Conservation (phyloP, 768 basidiomycete species). For the Roridomyces roridus region DNA sequence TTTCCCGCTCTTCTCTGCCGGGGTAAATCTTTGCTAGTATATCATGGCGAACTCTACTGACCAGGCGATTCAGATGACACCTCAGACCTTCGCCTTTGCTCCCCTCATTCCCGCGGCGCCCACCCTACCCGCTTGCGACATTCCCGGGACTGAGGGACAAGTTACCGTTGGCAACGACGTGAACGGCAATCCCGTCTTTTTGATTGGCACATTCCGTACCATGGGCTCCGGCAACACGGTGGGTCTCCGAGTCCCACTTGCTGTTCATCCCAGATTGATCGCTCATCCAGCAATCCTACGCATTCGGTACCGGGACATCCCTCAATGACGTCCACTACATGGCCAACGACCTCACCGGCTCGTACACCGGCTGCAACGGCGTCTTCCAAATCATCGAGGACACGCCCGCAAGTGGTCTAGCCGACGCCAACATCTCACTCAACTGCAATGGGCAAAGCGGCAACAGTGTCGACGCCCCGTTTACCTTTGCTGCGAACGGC, state of each 20-base stretch:
- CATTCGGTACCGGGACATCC: not conserved
- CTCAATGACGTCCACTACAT: not conserved
- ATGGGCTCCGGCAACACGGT: constrained; percentile 3
- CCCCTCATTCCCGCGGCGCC: constrained; percentile 4
- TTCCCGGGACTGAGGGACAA: constrained; percentile 1
- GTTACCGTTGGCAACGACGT: not conserved
- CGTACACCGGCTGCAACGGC: not conserved
- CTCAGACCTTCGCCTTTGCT: not conserved
- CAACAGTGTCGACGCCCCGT: not conserved
- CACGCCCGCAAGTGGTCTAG: not conserved
- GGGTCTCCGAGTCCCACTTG: not conserved
- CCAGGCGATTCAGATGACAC: not conserved
- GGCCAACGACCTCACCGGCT: not conserved
- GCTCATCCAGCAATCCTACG: not conserved
- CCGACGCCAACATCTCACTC: not conserved
- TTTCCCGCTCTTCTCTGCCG: not conserved
- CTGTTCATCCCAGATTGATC: too few relatives aligned
- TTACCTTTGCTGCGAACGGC: not conserved
- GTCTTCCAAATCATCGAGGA: not conserved
- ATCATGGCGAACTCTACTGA: not conserved
- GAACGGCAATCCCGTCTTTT: not conserved
- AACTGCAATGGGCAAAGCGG: constrained; percentile 1
- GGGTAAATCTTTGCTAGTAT: not conserved
- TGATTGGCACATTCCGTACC: not conserved
- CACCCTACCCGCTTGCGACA: not conserved